These are phyloP conservation scores for Calonectria multiphialidica DNA, from an alignment of 2,329 filamentous ascomycete species.

Conservation along the genomic window DNA sequence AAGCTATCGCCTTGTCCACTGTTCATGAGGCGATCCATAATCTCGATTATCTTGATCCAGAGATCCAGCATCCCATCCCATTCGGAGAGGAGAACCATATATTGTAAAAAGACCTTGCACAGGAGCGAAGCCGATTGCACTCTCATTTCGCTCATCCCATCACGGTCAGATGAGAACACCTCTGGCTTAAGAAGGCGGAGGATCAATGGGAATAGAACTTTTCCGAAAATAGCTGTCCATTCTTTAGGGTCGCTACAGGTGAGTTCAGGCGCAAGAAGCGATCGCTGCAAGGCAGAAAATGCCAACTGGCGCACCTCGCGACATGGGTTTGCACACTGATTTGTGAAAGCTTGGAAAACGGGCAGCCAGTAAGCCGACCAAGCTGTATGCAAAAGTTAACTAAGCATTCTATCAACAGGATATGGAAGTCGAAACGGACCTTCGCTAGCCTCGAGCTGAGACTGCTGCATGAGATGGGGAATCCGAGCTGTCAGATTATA, in stretches of 20 bases:
- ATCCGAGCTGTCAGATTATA: constrained; percentile 86
- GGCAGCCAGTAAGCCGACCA: constrained; percentile 99
- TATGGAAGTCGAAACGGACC: constrained; percentile 60
- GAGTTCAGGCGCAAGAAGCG: constrained; percentile 86
- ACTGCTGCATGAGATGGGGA: constrained; percentile 89
- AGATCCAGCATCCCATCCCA: constrained; percentile 92
- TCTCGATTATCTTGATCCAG: constrained; percentile 92
- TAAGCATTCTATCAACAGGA: neutral
- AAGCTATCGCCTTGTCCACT: constrained; percentile 91
- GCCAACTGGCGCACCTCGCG: constrained; percentile 92
- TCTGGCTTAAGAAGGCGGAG: constrained; percentile 91
- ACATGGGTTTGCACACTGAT: constrained; percentile 94
- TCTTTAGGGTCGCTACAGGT: constrained; percentile 87
- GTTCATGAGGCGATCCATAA: constrained; percentile 97
- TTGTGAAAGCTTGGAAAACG: constrained; percentile 88
- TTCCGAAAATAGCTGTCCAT: constrained; percentile 95
- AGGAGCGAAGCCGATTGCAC: constrained; percentile 92
- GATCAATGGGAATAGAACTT: constrained; percentile 94
- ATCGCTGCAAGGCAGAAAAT: constrained; percentile 86
- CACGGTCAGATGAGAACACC: constrained; percentile 89
- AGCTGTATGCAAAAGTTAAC: constrained; percentile 63
- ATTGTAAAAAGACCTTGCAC: constrained; percentile 96
- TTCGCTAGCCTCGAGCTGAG: constrained; percentile 89
- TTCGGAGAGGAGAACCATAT: constrained; percentile 84
- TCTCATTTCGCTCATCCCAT: constrained; percentile 95